These are phyloP conservation scores for Yamagishiella unicocca DNA, from an alignment of 139 green algal species.

Conservation along the genomic window DNA sequence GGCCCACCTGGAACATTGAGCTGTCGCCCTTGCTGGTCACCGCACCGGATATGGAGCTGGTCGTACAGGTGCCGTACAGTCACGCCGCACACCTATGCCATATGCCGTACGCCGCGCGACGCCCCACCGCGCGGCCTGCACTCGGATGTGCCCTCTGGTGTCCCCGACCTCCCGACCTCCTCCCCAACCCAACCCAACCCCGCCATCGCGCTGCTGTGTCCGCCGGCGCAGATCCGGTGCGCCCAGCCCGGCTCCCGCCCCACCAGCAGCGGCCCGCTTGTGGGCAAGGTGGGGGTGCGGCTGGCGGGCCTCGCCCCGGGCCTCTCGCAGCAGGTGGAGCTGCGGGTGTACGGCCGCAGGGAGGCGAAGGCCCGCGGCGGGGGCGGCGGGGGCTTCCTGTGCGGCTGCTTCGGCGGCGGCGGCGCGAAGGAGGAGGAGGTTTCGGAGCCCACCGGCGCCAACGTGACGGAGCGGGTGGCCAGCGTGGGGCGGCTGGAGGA, in stretches of 20 bases:
- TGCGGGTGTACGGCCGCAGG: conserved; percentile 1
- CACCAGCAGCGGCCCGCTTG: not conserved
- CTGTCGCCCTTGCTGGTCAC: conserved; percentile 12
- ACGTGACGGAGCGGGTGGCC: not conserved
- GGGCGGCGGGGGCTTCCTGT: not conserved
- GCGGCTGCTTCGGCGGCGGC: conserved; percentile 17
- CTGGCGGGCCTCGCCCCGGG: conserved; percentile 25
- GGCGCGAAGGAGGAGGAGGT: not conserved
- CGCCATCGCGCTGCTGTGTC: not conserved
- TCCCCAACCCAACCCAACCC: not conserved
- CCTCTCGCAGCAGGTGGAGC: not conserved
- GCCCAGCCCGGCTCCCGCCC: not conserved
- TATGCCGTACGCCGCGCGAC: no score
- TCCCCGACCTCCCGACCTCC: not conserved
- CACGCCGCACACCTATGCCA: no score
- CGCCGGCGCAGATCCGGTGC: not conserved
- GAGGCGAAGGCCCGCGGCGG: not conserved
- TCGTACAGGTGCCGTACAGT: conserved; percentile 45
- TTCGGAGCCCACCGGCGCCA: not conserved
- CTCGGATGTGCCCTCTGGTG: no score
- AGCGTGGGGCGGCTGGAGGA: conserved; percentile 13
- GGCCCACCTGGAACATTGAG: not conserved
- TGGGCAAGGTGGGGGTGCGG: not conserved
- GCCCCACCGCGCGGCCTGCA: no score
- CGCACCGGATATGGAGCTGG: conserved; percentile 16